These are phyloP conservation scores for Phytophthora constricta DNA, from an alignment of 352 stramenopile species.

Conservation along the genomic window DNA sequence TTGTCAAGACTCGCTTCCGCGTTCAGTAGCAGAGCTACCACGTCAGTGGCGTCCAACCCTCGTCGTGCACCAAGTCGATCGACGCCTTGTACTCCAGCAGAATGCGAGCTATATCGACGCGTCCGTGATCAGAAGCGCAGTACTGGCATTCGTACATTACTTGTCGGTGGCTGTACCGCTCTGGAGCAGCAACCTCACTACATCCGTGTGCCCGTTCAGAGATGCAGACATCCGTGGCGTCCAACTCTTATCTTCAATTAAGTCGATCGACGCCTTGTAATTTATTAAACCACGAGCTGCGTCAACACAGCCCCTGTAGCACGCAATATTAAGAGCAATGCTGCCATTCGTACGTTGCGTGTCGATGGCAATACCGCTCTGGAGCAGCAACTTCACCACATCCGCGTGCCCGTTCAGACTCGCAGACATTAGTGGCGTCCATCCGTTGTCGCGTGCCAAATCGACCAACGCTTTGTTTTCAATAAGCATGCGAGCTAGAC, in stretches of 20 bases:
- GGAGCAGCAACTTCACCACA: neutral
- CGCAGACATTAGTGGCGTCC: neutral
- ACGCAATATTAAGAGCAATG: constrained; percentile 1
- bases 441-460: neutral
- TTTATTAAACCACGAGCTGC: neutral
- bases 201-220: neutral
- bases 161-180: neutral
- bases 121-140: neutral
- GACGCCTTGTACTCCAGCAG: neutral
- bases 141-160: neutral
- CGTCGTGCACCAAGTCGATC: neutral
- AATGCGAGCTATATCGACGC: neutral
- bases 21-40: neutral
- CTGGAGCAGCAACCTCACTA: neutral
- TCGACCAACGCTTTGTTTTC: neutral
- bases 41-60: neutral
- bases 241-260: neutral
- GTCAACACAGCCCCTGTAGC: neutral
- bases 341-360: neutral
- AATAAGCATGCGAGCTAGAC: neutral
- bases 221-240: neutral
- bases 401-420: neutral
- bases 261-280: neutral
- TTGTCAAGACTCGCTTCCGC: neutral
- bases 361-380: neutral